Evolutionary conservation across 164 flowering plant species (phyloP).

Genomic region (Pachysandra terminalis): DNA sequence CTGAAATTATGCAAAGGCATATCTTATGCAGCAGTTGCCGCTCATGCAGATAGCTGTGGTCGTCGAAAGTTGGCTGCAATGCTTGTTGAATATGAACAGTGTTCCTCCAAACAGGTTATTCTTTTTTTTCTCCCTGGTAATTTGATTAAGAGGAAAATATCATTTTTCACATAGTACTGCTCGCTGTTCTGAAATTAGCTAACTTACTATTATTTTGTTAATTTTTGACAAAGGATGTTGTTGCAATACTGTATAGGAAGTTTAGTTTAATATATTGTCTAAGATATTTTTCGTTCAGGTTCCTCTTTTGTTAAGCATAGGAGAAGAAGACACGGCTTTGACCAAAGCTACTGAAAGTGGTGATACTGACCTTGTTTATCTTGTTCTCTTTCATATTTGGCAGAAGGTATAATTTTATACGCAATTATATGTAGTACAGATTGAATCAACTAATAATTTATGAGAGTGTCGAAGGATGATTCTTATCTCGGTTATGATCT

Average conservation of each 20-base stretch:
- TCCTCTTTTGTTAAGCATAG: conserved; percentile 90
- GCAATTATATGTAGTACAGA: not conserved
- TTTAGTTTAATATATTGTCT: not conserved
- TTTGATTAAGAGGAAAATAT: not conserved
- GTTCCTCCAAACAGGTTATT: conserved; percentile 87
- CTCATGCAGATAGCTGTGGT: conserved; percentile 89
- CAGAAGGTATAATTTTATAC: conserved; percentile 56
- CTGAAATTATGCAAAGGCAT: conserved; percentile 83
- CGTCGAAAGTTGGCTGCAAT: conserved; percentile 91
- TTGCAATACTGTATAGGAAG: not conserved
- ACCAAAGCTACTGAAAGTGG: conserved; percentile 93
- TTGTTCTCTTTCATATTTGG: conserved; percentile 90
- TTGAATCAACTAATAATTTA: not conserved
- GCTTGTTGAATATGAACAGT: conserved; percentile 96
- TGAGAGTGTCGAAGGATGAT: conserved; percentile 1
- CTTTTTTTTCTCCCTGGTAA: not conserved
- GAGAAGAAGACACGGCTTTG: conserved; percentile 92
- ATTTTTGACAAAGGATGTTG: not conserved
- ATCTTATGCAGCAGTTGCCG: conserved; percentile 98
- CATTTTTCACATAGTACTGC: not conserved
- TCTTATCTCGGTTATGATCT: not conserved
- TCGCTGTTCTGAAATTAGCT: not conserved
- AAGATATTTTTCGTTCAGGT: conserved; percentile 45
- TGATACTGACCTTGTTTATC: conserved; percentile 97
- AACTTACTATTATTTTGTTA: not conserved